These are phyloP conservation scores for Aegilops umbellulata DNA, from an alignment of 176 grass and related monocot species.

Conservation along the genomic window DNA sequence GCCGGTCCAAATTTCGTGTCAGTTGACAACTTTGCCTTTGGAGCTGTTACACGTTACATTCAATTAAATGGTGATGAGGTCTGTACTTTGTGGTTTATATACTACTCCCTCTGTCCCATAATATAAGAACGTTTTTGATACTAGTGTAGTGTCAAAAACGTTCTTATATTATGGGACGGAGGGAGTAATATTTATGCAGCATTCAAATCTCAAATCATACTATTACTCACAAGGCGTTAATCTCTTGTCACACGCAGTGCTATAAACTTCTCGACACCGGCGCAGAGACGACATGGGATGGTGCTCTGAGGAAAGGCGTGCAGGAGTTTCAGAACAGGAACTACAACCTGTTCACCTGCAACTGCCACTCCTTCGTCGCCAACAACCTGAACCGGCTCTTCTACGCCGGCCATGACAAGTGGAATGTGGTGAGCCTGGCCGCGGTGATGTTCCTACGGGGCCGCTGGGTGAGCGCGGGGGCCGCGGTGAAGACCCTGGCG, in stretches of 20 bases:
- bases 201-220: not conserved
- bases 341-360: slow-evolving; percentile 95
- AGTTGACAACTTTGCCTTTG: slow-evolving; percentile 92
- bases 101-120: not conserved
- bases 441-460: slow-evolving; percentile 62
- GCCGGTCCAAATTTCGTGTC: slow-evolving; percentile 88
- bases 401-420: slow-evolving; percentile 59
- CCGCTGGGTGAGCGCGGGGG: slow-evolving; percentile 53
- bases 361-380: slow-evolving; percentile 90
- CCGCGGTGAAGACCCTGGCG: slow-evolving; percentile 52
- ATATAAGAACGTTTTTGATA: too few species aligned
- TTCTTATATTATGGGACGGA: too few species aligned
- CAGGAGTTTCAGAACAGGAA: slow-evolving; percentile 82
- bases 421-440: slow-evolving; percentile 88
- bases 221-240: not conserved
- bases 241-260: slow-evolving; percentile 41
- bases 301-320: slow-evolving; percentile 56
- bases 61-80: slow-evolving; percentile 76
- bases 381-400: slow-evolving; percentile 81
- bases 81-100: not conserved
- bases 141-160: too few species aligned
- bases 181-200: not conserved
- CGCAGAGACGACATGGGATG: slow-evolving; percentile 60
- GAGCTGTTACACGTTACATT: slow-evolving; percentile 73
- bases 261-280: slow-evolving; percentile 58